Evolutionary conservation across 768 basidiomycete genomes (phyloP).

Genomic region (Lentinula guzmanii): DNA sequence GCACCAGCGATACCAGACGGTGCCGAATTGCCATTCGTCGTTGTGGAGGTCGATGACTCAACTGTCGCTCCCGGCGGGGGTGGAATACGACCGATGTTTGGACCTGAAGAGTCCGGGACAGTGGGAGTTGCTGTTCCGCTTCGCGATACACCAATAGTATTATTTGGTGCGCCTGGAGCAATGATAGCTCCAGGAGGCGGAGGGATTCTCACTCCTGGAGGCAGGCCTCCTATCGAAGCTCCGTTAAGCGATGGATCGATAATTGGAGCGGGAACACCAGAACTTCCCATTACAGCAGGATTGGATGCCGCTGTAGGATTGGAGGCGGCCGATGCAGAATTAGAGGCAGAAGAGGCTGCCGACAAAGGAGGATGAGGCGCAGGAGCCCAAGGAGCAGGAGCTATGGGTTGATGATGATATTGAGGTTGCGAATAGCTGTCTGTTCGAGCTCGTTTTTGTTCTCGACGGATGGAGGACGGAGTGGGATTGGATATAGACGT

Average conservation of each 20-base stretch:
- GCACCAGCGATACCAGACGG: neutral
- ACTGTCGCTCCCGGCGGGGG: constrained; percentile 15
- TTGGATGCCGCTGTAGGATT: neutral
- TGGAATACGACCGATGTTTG: constrained; percentile 5
- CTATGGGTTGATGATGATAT: constrained; percentile 5
- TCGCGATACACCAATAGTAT: neutral
- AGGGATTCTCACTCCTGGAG: constrained; percentile 9
- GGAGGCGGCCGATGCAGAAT: neutral
- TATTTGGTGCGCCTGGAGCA: neutral
- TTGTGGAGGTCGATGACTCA: neutral
- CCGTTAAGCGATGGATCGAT: neutral
- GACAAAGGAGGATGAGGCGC: neutral
- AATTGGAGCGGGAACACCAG: neutral
- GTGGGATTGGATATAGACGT: neutral
- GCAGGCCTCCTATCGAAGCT: neutral
- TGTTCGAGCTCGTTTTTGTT: neutral
- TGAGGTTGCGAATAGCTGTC: constrained; percentile 1
- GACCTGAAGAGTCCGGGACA: neutral
- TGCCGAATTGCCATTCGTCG: neutral
- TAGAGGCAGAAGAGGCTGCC: neutral
- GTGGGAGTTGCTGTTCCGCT: neutral
- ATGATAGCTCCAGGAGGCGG: constrained; percentile 16
- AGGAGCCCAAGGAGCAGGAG: constrained; percentile 5
- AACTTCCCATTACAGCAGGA: neutral
- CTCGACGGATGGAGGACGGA: neutral